Percentiles rank a stretch among this genome's conserved stretches.
phyloP scores from a whole-genome alignment of 2,329 filamentous ascomycete species.

The Thielaviopsis musarum region DNA sequence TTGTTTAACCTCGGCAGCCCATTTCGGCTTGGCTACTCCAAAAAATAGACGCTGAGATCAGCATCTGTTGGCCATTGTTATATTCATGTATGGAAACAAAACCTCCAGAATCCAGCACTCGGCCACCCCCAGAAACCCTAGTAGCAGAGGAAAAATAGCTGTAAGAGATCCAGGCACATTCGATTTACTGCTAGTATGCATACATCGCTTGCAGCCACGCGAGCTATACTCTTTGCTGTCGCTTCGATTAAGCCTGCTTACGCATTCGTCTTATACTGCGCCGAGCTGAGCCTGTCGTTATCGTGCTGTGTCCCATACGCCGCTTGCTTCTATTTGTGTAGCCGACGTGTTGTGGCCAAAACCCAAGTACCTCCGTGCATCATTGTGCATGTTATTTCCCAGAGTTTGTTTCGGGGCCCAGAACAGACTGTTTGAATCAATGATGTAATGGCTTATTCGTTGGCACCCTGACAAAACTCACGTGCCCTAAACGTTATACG shows the following conservation, averaged over 20 bases:
- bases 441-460: not conserved
- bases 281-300: no score
- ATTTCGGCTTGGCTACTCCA: no score
- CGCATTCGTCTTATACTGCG: no score
- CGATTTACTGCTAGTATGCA: not conserved
- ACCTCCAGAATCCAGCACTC: no score
- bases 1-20: no score
- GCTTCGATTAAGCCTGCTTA: not conserved
- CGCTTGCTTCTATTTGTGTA: no score
- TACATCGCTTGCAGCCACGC: not conserved
- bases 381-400: not conserved
- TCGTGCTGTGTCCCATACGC: no score
- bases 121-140: not conserved
- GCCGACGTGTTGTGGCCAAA: no score
- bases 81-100: no score
- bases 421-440: not conserved
- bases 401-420: not conserved
- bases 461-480: not conserved
- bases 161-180: not conserved
- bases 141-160: not conserved
- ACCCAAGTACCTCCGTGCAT: no score
- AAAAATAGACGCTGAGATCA: no score
- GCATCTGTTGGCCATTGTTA: no score
- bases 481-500: not conserved
- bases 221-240: not conserved